Base-by-base conservation (phyloP, 2,329 filamentous ascomycete genomes). In the Blastomyces emzantsi region DNA sequence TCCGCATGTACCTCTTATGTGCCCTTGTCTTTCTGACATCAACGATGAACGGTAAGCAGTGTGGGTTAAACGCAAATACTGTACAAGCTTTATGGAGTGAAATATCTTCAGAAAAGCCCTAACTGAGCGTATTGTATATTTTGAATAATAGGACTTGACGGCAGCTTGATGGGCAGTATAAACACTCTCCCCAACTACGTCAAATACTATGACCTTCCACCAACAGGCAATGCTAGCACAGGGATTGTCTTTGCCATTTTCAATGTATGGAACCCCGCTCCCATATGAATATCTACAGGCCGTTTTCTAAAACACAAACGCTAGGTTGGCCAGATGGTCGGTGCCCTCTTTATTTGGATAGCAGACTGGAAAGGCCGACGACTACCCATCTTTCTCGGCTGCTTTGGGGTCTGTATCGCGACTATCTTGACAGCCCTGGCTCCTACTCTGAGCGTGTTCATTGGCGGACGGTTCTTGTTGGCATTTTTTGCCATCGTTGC, bases 161-260 rank as follows among this genome's bases (percentile, higher is more conserved):
- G 64, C 28, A 65, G 64, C 15, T 67, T 80, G 2, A 77, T 80
- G 76, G 75, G 76, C 13, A 78, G 75, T 11, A 76, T 81, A 56
- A 80, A 80, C 66, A 76, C 75, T 15, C 68, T 80, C 25, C 74
- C 74, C 0, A 76, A 77, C 60, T 80, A 77, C 62, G 78, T 73
- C 1, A 60, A 68, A 4, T 79, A 79, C 64, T 80, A 78, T 61
- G 69, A 69, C 25, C 68, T 78, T 13, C 68, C 75, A 15, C 64
- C 65, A 61, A 68, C 69, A 17, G 78, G 78, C 9, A 75, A 76
- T 28, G 43, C 55, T 36, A 61, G 73, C 19, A 80, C 78, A 0
- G 79, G 79, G 15, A 73, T 80, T 17, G 74, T 80, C 5, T 80
- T 80, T 47, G 74, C 78, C 33, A 79, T 81, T 33, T 79, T 76